Conservation (phyloP, 306 rosid genomes). For the Sindora glabra region DNA sequence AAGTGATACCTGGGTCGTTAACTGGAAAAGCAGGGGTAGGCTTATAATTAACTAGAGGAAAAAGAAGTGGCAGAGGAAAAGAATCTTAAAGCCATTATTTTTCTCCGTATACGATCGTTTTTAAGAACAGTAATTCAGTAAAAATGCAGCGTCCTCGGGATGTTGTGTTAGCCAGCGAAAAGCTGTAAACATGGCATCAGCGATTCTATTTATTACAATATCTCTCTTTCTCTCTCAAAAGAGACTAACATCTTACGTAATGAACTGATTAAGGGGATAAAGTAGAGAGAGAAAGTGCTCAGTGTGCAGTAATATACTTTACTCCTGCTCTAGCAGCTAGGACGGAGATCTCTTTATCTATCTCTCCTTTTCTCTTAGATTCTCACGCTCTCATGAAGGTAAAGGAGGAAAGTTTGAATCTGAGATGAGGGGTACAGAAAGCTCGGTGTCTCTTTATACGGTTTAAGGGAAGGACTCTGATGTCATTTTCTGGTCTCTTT, state of each 20-base stretch:
- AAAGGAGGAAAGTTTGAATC: slow-evolving; percentile 23
- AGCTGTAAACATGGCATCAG: slow-evolving; percentile 25
- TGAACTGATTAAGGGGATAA: slow-evolving; percentile 17
- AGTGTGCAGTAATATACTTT: slow-evolving; percentile 33
- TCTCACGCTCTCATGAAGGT: slow-evolving; percentile 72
- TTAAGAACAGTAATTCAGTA: slow-evolving; percentile 33
- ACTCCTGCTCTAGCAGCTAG: slow-evolving; percentile 28
- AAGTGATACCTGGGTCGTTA: slow-evolving; percentile 2
- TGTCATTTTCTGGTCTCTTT: slow-evolving; percentile 79
- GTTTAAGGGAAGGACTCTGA: slow-evolving; percentile 43
- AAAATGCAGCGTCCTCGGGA: slow-evolving; percentile 37
- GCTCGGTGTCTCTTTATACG: slow-evolving; percentile 37
- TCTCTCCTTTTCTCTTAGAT: slow-evolving; percentile 44
- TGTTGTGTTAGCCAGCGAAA: slow-evolving; percentile 35
- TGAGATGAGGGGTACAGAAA: slow-evolving; percentile 37
- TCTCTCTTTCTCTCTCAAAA: background rate
- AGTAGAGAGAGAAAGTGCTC: slow-evolving; percentile 15
- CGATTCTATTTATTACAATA: slow-evolving; percentile 23
- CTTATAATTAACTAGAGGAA: background rate
- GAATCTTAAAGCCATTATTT: slow-evolving; percentile 30
- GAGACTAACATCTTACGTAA: slow-evolving; percentile 3
- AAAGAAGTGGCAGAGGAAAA: slow-evolving; percentile 10
- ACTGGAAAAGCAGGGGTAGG: background rate
- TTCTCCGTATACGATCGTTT: slow-evolving; percentile 12
- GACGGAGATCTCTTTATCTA: slow-evolving; percentile 31